These are phyloP conservation scores for Boletus barrowsii DNA, from an alignment of 768 basidiomycete genomes.

Conservation along the genomic window DNA sequence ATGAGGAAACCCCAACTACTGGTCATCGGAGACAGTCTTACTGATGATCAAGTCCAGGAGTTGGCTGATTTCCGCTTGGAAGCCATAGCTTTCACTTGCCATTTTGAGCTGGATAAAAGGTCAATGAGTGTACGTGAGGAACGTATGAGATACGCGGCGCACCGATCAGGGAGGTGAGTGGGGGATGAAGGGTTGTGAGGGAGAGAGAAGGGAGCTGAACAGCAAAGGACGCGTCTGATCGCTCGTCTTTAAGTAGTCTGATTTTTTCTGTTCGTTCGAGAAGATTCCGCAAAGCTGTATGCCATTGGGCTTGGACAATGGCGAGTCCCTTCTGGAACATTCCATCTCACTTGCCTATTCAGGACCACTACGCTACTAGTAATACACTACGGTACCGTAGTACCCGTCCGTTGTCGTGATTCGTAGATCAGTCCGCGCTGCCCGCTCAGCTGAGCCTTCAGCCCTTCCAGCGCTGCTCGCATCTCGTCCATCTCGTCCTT, in stretches of 20 bases:
- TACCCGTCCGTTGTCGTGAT: conserved; percentile 41
- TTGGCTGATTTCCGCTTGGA: conserved; percentile 99
- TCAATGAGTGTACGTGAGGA: conserved; percentile 8
- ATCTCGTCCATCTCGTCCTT: conserved; percentile 62
- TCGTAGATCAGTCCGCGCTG: conserved; percentile 44
- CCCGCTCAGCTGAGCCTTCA: conserved; percentile 57
- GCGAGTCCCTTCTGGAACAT: conserved; percentile 33
- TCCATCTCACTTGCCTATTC: conserved; percentile 33
- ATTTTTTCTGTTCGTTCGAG: conserved; percentile 36
- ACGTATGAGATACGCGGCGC: conserved; percentile 1
- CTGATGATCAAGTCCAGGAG: conserved; percentile 98
- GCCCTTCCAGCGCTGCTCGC: conserved; percentile 64
- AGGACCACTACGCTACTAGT: neutral
- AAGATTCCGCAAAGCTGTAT: conserved; percentile 37
- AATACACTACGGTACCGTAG: neutral
- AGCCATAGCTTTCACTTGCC: conserved; percentile 87
- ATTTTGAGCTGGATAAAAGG: conserved; percentile 37
- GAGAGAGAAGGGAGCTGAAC: conserved; percentile 8
- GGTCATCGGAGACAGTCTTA: conserved; percentile 35
- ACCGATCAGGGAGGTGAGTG: conserved; percentile 13
- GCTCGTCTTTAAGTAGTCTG: conserved; percentile 36
- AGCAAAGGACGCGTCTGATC: conserved; percentile 17
- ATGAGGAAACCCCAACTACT: conserved; percentile 4
- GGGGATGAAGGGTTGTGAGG: conserved; percentile 10
- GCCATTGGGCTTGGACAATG: neutral